Evolutionary conservation across 139 green algal genomes (phyloP).

Genomic region (Picochlorum sp.): DNA sequence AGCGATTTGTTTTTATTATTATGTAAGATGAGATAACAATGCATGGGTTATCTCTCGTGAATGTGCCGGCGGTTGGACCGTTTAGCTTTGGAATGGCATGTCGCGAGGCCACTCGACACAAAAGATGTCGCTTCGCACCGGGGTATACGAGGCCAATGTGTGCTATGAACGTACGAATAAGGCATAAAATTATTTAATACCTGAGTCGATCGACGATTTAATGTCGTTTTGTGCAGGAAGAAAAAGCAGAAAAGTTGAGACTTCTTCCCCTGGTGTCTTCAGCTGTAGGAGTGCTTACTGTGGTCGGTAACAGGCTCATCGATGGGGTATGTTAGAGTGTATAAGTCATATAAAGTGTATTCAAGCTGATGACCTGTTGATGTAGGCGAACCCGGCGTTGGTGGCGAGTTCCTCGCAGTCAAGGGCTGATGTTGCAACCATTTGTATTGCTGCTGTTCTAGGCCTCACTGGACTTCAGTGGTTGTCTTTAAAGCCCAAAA

Average conservation of each 20-base stretch:
- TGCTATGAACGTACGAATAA: too few relatives aligned
- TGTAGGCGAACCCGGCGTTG: constrained; percentile 65
- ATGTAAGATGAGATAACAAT: too few relatives aligned
- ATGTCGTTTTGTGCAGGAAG: background rate
- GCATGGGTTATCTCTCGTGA: too few relatives aligned
- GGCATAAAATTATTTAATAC: too few relatives aligned
- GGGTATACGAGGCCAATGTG: too few relatives aligned
- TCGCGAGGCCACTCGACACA: too few relatives aligned
- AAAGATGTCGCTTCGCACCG: too few relatives aligned
- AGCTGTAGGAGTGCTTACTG: constrained; percentile 24
- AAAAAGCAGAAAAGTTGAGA: constrained; percentile 20
- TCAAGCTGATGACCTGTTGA: background rate
- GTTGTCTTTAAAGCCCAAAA: constrained; percentile 60
- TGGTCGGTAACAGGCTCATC: constrained; percentile 34
- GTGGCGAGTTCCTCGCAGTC: constrained; percentile 74
- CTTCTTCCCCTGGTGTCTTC: constrained; percentile 31
- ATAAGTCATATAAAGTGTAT: background rate
- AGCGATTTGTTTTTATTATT: too few relatives aligned
- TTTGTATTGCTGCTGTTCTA: constrained; percentile 73
- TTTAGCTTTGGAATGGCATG: too few relatives aligned
- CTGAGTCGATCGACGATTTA: too few relatives aligned
- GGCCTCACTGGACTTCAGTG: constrained; percentile 85
- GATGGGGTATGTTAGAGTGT: constrained; percentile 24
- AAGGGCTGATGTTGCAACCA: constrained; percentile 76
- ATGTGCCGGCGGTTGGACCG: too few relatives aligned